phyloP scores from a whole-genome alignment of 352 stramenopile genomes.

The Globisporangium abappressorium region DNA sequence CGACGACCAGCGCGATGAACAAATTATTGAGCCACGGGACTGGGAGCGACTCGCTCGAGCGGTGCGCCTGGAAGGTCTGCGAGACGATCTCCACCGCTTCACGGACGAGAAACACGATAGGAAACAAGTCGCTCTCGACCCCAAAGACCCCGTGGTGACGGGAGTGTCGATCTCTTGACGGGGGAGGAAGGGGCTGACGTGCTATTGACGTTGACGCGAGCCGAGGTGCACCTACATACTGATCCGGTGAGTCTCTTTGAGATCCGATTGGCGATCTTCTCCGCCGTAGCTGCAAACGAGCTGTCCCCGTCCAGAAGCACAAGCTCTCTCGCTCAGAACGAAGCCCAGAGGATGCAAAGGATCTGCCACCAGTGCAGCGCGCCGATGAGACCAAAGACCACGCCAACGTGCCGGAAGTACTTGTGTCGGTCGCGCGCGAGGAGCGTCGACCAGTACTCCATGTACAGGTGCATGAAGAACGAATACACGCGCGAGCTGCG shows the following conservation, averaged over 20 bases:
- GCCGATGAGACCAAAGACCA: not conserved
- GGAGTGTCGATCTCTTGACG: not conserved
- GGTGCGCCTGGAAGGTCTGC: slow-evolving; percentile 16
- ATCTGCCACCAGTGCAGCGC: slow-evolving; percentile 12
- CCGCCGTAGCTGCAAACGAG: too few species aligned
- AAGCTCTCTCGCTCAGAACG: not conserved
- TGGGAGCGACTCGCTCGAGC: slow-evolving; percentile 13
- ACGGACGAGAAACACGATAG: not conserved
- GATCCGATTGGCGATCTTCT: too few species aligned
- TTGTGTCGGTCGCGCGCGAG: not conserved
- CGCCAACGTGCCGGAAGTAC: not conserved
- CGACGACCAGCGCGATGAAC: slow-evolving; percentile 16
- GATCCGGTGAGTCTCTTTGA: too few species aligned
- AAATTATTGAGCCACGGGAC: slow-evolving; percentile 13
- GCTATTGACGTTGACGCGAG: too few species aligned
- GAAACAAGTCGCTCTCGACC: not conserved
- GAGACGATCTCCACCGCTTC: slow-evolving; percentile 12
- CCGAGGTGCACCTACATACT: too few species aligned
- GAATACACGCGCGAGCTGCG: not conserved
- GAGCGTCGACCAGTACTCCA: slow-evolving; percentile 5
- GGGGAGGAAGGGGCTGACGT: too few species aligned
- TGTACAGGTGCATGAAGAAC: slow-evolving; percentile 3
- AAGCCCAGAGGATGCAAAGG: not conserved
- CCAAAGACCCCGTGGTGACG: not conserved
- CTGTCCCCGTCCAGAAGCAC: not conserved